Base-by-base conservation (phyloP, 1,284 basidiomycete genomes). In the Pseudozyma sp. region DNA sequence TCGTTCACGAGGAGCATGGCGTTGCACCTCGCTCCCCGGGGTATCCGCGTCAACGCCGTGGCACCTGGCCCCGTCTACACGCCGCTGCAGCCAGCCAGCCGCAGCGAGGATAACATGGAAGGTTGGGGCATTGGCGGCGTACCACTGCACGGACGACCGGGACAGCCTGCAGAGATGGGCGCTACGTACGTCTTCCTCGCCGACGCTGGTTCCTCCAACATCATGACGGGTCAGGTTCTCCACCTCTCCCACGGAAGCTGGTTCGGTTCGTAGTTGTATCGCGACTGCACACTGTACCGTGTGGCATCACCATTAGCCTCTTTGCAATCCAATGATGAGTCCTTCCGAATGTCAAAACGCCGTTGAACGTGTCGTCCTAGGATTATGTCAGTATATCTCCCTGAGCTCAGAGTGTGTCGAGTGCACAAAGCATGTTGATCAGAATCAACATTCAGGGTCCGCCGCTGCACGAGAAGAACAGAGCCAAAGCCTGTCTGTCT, bases 41-140 rank as follows among this genome's bases (percentile, higher is more conserved):
- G 88, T 2, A 89, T 90, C 52, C 86, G 89, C 31, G 89, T 89
- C 47, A 89, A 89, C 62, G 87, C 85, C 0, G 87, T 88, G 24
- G 75, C 80, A 0, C 89, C 89, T 1, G 88, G 89, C 0, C 87
- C 88, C 5, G 86, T 89, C 48, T 86, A 87, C 68, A 89, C 88
- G 1, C 87, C 88, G 0, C 66, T 85, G 17, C 76, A 80, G 54
- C 73, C 79, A 1, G 75, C 79, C 10, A 71, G 78, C 43, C 50
- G 77, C 30, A 70, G 67, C 57, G 54, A 43, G 39, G 75, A 64
- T 46, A 65, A 72, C 54, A 79, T 76, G 79, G 76, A 81, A 30
- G 75, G 64, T 11, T 81, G 77, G 77, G 72, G 58, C 9, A 68
- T 81, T 31, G 78, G 75, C 10, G 59, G 50, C n/a, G 52, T 54